A percentile compares a stretch with the other conserved stretches of the same genome.
Evolutionary conservation across 768 basidiomycete species (phyloP).

Genomic region (Boletus bicolor): DNA sequence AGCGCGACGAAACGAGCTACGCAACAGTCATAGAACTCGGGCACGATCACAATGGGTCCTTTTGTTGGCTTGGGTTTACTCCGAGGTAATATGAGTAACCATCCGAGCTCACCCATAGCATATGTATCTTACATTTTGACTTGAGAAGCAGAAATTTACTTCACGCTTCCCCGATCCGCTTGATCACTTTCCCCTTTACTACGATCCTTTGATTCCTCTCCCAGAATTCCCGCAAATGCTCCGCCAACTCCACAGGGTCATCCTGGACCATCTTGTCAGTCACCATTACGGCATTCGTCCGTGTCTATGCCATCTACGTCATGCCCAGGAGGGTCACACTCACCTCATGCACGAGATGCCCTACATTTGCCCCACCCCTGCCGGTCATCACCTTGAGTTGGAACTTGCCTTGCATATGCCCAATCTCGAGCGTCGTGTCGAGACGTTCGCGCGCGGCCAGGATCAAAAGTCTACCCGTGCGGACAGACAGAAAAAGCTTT

Average conservation of each 20-base stretch:
- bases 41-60: no score
- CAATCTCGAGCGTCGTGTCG: conserved; percentile 93
- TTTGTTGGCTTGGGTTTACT: no score
- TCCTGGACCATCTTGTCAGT: conserved; percentile 50
- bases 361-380: conserved; percentile 55
- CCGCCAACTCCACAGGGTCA: conserved; percentile 76
- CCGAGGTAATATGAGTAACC: no score
- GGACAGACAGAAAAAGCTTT: conserved; percentile 67
- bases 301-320: background rate
- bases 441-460: conserved; percentile 92
- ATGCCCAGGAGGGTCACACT: conserved; percentile 15
- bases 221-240: conserved; percentile 88
- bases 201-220: conserved; percentile 75
- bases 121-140: background rate
- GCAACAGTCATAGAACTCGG: no score
- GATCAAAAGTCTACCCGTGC: conserved; percentile 82
- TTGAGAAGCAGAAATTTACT: background rate
- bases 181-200: conserved; percentile 46
- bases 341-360: conserved; percentile 95
- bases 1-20: no score
- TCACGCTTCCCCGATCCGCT: conserved; percentile 53
- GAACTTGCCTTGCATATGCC: conserved; percentile 96
- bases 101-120: no score
- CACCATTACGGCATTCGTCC: background rate
- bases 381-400: conserved; percentile 75